These are phyloP conservation scores for Exophiala sp. DNA, from an alignment of 2,329 filamentous ascomycete species.

Conservation along the genomic window DNA sequence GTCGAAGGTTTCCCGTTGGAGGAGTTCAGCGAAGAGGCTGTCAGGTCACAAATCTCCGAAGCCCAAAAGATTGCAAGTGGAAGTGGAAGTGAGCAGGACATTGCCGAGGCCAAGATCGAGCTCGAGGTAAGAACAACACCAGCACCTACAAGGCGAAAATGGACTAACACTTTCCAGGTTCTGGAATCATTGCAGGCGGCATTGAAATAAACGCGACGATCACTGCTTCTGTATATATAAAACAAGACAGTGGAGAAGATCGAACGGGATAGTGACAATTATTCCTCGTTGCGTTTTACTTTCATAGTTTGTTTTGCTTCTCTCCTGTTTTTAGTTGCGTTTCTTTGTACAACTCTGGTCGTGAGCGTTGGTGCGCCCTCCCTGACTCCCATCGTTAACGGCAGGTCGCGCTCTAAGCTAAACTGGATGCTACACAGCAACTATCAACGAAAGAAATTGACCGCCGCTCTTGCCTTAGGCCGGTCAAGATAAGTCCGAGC, in stretches of 20 bases:
- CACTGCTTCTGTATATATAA: constrained; percentile 38
- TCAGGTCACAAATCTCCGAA: constrained; percentile 84
- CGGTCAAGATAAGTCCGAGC: not conserved
- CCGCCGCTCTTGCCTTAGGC: not conserved
- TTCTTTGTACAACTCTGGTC: not conserved
- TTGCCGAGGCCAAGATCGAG: constrained; percentile 98
- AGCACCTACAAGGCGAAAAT: constrained; percentile 4
- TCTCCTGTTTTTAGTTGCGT: not conserved
- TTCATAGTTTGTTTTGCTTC: not conserved
- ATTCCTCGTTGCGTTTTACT: not conserved
- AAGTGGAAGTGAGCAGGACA: constrained; percentile 88
- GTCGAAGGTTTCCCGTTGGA: constrained; percentile 91
- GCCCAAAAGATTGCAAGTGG: constrained; percentile 91
- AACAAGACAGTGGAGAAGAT: constrained; percentile 13
- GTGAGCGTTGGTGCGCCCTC: not conserved
- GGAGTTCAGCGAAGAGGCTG: constrained; percentile 90
- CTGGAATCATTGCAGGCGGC: constrained; percentile 46
- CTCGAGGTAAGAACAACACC: constrained; percentile 65
- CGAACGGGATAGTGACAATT: constrained; percentile 6
- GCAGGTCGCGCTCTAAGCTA: too few relatives aligned
- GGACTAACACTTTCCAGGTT: constrained; percentile 35
- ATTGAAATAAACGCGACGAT: constrained; percentile 39
- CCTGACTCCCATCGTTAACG: too few relatives aligned
- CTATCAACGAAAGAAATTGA: too few relatives aligned
- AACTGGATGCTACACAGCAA: too few relatives aligned